phyloP scores from a whole-genome alignment of 2,329 filamentous ascomycete genomes.

The Torrubiellomyces zombiae region DNA sequence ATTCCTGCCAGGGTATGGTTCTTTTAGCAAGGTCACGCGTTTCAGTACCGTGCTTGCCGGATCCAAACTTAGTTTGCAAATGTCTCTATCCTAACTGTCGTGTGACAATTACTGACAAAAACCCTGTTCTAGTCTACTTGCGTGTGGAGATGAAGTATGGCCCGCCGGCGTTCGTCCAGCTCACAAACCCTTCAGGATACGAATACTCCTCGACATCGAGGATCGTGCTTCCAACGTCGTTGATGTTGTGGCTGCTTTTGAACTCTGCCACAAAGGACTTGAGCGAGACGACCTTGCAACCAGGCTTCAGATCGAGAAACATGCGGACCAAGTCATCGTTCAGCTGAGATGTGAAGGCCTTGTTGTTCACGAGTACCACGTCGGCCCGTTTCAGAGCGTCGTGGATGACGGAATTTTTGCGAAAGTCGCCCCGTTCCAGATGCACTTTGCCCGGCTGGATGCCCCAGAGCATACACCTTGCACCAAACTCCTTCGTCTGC shows the following conservation, averaged over 20 bases:
- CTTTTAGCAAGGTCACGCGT: too few relatives aligned
- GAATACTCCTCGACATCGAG: constrained; percentile 53
- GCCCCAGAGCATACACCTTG: constrained; percentile 82
- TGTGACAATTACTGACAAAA: too few relatives aligned
- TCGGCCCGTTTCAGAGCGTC: constrained; percentile 68
- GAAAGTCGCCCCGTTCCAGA: constrained; percentile 72
- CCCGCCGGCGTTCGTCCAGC: constrained; percentile 76
- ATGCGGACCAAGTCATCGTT: constrained; percentile 76
- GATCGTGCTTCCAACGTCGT: constrained; percentile 66
- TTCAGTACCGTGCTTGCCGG: too few relatives aligned
- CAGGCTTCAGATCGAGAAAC: constrained; percentile 84
- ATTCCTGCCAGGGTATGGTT: too few relatives aligned
- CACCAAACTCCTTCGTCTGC: constrained; percentile 67
- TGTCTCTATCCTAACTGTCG: too few relatives aligned
- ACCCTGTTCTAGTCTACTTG: constrained; percentile 28
- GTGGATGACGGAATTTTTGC: constrained; percentile 52
- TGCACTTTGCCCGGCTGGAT: constrained; percentile 63
- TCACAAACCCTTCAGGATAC: constrained; percentile 59
- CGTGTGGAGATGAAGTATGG: constrained; percentile 80
- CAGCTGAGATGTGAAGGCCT: constrained; percentile 77
- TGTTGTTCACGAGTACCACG: constrained; percentile 96
- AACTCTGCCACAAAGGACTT: constrained; percentile 78
- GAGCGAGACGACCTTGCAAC: constrained; percentile 77
- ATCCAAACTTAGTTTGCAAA: too few relatives aligned
- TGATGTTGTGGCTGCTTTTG: constrained; percentile 59